These are phyloP conservation scores for Exophiala bonariae DNA, from an alignment of 2,329 filamentous ascomycete genomes.

Conservation along the genomic window DNA sequence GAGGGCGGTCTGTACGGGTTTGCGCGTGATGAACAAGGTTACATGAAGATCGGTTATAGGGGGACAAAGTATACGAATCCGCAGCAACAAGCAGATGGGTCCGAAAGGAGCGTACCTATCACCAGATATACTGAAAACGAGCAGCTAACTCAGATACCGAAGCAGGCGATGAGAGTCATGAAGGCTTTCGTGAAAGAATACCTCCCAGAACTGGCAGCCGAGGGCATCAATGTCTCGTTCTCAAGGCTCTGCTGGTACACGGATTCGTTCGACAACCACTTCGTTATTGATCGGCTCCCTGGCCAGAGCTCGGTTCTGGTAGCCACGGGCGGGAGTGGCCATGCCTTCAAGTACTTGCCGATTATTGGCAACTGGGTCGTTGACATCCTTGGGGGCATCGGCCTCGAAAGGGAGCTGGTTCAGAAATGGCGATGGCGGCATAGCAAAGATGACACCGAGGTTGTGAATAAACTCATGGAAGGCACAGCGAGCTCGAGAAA, in stretches of 20 bases:
- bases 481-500: slow-evolving; percentile 8
- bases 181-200: slow-evolving; percentile 39
- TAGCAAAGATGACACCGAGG: background rate
- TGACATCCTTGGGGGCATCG: slow-evolving; percentile 48
- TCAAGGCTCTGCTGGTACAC: slow-evolving; percentile 58
- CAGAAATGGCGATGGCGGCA: slow-evolving; percentile 29
- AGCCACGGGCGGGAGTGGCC: slow-evolving; percentile 62
- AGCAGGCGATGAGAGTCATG: slow-evolving; percentile 31
- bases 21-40: slow-evolving; percentile 42
- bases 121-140: slow-evolving; percentile 37
- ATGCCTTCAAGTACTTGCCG: slow-evolving; percentile 64
- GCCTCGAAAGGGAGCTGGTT: slow-evolving; percentile 31
- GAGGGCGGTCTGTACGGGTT: slow-evolving; percentile 52
- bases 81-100: slow-evolving; percentile 36
- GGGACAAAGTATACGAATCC: slow-evolving; percentile 54
- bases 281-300: slow-evolving; percentile 55
- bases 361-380: slow-evolving; percentile 57
- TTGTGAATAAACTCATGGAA: slow-evolving; percentile 28
- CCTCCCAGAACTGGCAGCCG: slow-evolving; percentile 43
- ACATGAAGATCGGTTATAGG: slow-evolving; percentile 53
- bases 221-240: slow-evolving; percentile 41
- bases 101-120: slow-evolving; percentile 41
- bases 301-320: slow-evolving; percentile 54
- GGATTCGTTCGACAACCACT: slow-evolving; percentile 57
- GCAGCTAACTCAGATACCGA: background rate